phyloP scores from a whole-genome alignment of 768 basidiomycete genomes.

The Phylloporus scabripes region DNA sequence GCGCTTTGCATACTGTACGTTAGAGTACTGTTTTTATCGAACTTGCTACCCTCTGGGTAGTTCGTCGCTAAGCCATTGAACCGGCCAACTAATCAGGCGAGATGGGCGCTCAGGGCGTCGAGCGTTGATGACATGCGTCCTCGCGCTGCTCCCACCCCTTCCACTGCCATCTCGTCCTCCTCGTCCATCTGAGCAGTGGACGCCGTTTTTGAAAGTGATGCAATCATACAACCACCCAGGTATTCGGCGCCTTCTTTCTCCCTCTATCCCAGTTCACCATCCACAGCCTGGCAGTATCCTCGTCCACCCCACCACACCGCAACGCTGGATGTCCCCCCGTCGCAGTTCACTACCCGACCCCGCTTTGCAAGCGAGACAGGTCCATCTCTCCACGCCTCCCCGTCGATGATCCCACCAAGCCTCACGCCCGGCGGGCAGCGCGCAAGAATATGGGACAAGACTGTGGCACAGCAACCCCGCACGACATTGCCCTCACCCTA shows the following conservation, averaged over 20 bases:
- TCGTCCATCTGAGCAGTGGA: neutral
- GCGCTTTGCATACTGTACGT: slow-evolving; percentile 41
- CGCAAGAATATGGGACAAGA: slow-evolving; percentile 19
- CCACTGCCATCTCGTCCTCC: slow-evolving; percentile 1
- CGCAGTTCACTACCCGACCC: slow-evolving; percentile 15
- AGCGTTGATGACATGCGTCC: slow-evolving; percentile 5
- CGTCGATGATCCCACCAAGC: slow-evolving; percentile 18
- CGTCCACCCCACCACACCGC: slow-evolving; percentile 17
- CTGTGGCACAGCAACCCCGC: slow-evolving; percentile 8
- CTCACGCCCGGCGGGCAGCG: slow-evolving; percentile 23
- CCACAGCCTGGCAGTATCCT: slow-evolving; percentile 17
- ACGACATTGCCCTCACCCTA: slow-evolving; percentile 7
- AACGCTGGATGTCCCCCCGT: slow-evolving; percentile 15
- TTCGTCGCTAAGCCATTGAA: too few species aligned
- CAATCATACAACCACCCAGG: slow-evolving; percentile 31
- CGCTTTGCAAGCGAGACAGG: slow-evolving; percentile 19
- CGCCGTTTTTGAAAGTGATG: slow-evolving; percentile 11
- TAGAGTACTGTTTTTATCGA: slow-evolving; percentile 31
- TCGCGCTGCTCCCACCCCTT: neutral
- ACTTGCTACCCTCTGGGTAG: too few species aligned
- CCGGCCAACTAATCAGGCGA: slow-evolving; percentile 17
- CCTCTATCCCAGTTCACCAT: slow-evolving; percentile 2
- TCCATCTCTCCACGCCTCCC: slow-evolving; percentile 2
- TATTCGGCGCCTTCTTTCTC: slow-evolving; percentile 3
- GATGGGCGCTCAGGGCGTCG: slow-evolving; percentile 18